These are phyloP conservation scores for Davidsoniella eucalypti DNA, from an alignment of 2,329 filamentous ascomycete species.

Conservation along the genomic window DNA sequence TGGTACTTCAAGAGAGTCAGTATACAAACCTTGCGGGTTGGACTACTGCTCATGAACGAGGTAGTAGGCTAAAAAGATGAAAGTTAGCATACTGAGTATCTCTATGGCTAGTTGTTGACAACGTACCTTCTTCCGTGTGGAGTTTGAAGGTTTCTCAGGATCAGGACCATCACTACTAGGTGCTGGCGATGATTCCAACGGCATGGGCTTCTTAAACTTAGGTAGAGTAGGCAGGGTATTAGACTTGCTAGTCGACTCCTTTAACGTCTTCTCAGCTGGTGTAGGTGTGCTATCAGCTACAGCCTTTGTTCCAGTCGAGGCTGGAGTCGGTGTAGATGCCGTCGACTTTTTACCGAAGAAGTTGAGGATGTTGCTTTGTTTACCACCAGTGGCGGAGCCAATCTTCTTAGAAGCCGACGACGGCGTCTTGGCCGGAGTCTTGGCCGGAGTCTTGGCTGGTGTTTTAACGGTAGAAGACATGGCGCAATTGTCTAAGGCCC, in stretches of 20 bases:
- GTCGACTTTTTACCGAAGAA: slow-evolving; percentile 25
- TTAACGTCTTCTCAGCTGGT: slow-evolving; percentile 15
- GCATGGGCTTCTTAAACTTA: slow-evolving; percentile 19
- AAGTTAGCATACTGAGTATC: no score
- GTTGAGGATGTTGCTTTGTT: slow-evolving; percentile 28
- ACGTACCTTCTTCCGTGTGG: slow-evolving; percentile 35
- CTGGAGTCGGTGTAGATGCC: slow-evolving; percentile 18
- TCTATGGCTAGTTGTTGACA: slow-evolving; percentile 21
- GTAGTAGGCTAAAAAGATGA: slow-evolving; percentile 18
- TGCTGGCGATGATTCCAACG: slow-evolving; percentile 44
- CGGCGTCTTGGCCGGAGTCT: slow-evolving; percentile 21
- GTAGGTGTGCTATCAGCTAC: slow-evolving; percentile 20
- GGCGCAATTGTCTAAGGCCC: neutral
- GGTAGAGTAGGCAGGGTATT: slow-evolving; percentile 22
- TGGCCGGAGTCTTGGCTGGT: slow-evolving; percentile 11
- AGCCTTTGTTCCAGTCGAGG: slow-evolving; percentile 20
- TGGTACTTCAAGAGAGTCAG: neutral
- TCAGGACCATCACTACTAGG: slow-evolving; percentile 62
- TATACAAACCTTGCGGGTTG: slow-evolving; percentile 54
- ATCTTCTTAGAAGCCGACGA: slow-evolving; percentile 17
- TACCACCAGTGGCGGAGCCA: slow-evolving; percentile 17
- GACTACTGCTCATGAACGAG: slow-evolving; percentile 44
- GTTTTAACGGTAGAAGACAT: slow-evolving; percentile 5
- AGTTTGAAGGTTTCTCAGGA: slow-evolving; percentile 37
- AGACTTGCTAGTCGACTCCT: slow-evolving; percentile 25